Base-by-base conservation (phyloP, 768 basidiomycete genomes). In the Pleurotus tuoliensis region DNA sequence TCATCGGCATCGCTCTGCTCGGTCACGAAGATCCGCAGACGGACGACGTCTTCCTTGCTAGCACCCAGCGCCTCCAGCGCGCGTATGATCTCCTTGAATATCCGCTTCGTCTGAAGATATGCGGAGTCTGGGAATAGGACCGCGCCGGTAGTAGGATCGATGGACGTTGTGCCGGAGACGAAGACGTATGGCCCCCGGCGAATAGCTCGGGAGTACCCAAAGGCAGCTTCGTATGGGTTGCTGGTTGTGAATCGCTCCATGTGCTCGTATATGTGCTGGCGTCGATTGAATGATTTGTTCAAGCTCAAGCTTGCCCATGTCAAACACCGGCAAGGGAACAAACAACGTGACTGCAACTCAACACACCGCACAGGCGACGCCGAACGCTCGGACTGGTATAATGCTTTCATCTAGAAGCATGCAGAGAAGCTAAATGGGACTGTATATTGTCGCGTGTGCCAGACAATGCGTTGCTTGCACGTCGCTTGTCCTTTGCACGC, bases 171-270 rank as follows among this genome's bases (percentile, higher is more conserved):
- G 3, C 81, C 81, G 8, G 80, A 81, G 30, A 82, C 75, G 63
- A 77, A 78, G 62, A 82, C 76, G 69, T 76, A 78, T 4, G 77
- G 76, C 0, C 82, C 82, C 54, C 75, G 73, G 12, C 79, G 77
- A 24, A 81, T 71, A 5, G 79, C 80, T 57, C 81, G 69, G 27
- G 78, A 81, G 64, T 81, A 82, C 0, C 81, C 81, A 57, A 80
- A 82, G 56, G 71, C 61, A 12, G 63, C 61, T 62, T 83, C 81
- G 64, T 79, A 83, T 4, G 81, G 80, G 63, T 82, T 82, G 5
- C 62, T 41, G 5, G 78, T 82, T 24, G 48, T 62, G 61, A 71
- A 66, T 13, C 56, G 54, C 44, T 59, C 58, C 38, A 52, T 40
- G 16, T 34, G 30, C 30, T 34, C 30, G 30, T 9, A 9, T 9